A percentile compares a stretch with the other conserved stretches of the same genome.
phyloP scores from a whole-genome alignment of 495 filamentous ascomycete genomes.

The Chaetomium tenue region DNA sequence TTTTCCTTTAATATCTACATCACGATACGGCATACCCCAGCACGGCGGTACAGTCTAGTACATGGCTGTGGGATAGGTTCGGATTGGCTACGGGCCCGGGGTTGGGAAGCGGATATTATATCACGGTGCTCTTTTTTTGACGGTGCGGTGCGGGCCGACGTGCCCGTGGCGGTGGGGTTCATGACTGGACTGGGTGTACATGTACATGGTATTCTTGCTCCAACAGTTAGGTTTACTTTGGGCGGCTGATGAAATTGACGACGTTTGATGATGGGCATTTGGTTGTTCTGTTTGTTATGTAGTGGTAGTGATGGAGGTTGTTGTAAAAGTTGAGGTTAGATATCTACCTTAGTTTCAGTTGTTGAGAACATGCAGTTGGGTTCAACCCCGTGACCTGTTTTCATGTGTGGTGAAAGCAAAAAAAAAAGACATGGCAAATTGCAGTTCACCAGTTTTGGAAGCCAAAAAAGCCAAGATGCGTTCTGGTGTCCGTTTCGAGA shows the following conservation, averaged over 20 bases:
- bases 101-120: constrained; percentile 1
- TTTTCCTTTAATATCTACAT: neutral
- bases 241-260: constrained; percentile 4
- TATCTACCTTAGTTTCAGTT: no score
- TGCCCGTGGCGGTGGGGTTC: neutral
- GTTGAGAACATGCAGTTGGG: no score
- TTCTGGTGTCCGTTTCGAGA: no score
- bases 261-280: neutral
- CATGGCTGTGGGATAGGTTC: neutral
- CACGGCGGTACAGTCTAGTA: neutral
- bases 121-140: neutral
- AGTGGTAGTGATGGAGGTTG: no score
- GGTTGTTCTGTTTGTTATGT: neutral
- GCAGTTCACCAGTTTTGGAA: no score
- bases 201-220: constrained; percentile 6
- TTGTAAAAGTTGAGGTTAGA: no score
- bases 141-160: neutral
- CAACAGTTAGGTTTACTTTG: neutral
- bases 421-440: no score
- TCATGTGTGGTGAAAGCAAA: no score
- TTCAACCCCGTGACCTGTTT: no score
- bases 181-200: neutral
- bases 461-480: no score
- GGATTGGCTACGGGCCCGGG: neutral
- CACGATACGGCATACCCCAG: constrained; percentile 1